Evolutionary conservation across 2,329 filamentous ascomycete species (phyloP).

Genomic region (Immersiporthe knoxdaviesiana): DNA sequence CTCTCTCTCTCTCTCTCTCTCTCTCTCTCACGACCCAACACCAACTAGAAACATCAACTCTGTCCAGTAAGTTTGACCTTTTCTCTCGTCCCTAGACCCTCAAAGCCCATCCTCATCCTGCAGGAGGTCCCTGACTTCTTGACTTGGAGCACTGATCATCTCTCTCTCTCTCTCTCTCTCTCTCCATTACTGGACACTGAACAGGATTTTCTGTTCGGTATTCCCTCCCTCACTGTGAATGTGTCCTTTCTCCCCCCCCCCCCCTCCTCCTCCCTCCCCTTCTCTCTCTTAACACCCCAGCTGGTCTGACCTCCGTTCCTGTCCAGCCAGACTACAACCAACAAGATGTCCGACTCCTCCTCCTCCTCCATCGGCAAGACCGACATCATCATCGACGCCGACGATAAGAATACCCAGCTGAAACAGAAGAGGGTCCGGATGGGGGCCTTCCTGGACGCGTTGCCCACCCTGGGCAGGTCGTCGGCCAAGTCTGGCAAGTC

Average conservation of each 20-base stretch:
- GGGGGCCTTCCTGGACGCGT: background rate
- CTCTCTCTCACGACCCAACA: background rate
- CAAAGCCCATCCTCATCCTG: background rate
- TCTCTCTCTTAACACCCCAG: too few species aligned
- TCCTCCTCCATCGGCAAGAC: background rate
- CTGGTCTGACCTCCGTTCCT: background rate
- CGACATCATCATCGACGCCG: background rate
- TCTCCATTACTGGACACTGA: too few species aligned
- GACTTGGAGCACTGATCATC: background rate
- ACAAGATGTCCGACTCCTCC: background rate
- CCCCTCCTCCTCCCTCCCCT: too few species aligned
- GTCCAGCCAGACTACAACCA: background rate
- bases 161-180: background rate
- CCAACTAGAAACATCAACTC: background rate
- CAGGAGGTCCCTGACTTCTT: background rate
- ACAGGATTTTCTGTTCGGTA: background rate
- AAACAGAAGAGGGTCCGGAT: background rate
- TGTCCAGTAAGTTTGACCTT: background rate
- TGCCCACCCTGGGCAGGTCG: background rate
- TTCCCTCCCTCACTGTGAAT: background rate
- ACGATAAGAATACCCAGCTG: background rate
- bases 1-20: background rate
- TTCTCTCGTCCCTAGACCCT: too few species aligned
- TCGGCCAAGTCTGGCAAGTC: background rate
- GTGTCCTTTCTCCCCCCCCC: background rate